A percentile compares a stretch with the other conserved stretches of the same genome.
Evolutionary conservation across 768 basidiomycete genomes (phyloP).

Genomic region (Termitomyces sp.): DNA sequence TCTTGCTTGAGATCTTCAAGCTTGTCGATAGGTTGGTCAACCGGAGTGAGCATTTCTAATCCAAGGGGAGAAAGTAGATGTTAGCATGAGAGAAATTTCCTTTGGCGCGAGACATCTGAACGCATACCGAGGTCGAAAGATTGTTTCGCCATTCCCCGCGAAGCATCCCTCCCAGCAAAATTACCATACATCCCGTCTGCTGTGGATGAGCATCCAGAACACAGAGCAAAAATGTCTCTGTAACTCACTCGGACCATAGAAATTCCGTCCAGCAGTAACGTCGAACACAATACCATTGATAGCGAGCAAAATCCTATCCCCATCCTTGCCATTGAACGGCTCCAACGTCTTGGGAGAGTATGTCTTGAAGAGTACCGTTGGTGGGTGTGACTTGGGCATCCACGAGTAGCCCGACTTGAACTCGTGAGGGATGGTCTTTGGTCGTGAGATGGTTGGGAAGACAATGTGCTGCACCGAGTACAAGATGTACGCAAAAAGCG

Average conservation of each 20-base stretch:
- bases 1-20: conserved; percentile 72
- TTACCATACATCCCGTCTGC: conserved; percentile 97
- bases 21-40: conserved; percentile 84
- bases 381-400: conserved; percentile 82
- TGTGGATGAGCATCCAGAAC: background rate
- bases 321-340: conserved; percentile 61
- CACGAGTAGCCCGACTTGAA: conserved; percentile 88
- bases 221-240: background rate
- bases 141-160: conserved; percentile 96
- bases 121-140: conserved; percentile 85
- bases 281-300: conserved; percentile 92
- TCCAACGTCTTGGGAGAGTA: conserved; percentile 77
- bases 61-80: background rate
- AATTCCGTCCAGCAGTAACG: conserved; percentile 82
- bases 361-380: conserved; percentile 69
- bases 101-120: background rate
- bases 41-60: conserved; percentile 84
- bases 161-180: conserved; percentile 96
- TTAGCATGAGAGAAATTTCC: background rate
- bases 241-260: conserved; percentile 89
- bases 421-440: conserved; percentile 53
- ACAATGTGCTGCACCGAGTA: conserved; percentile 74
- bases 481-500: conserved; percentile 72
- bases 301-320: conserved; percentile 73
- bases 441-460: conserved; percentile 57